Base-by-base conservation (phyloP, 805 yeast species). In the Teunomyces gatunensis region DNA sequence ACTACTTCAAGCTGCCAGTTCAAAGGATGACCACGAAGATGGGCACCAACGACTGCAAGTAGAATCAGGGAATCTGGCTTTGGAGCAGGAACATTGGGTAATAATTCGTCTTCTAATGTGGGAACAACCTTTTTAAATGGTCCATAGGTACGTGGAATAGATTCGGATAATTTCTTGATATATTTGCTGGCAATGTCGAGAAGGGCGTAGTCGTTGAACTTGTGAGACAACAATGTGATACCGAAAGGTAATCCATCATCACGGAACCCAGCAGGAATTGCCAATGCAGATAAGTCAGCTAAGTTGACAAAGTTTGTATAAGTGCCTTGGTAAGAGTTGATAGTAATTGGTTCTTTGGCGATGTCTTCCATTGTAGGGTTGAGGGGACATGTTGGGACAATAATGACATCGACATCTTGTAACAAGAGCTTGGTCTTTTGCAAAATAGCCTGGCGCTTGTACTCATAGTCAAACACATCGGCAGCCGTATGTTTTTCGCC, bases 21-120 rank as follows among this genome's bases (percentile, higher is more conserved):
- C 56, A 92, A 76, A 42, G 90, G 90, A 75, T 89, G 79, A 1
- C 96, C 97, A 47, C 82, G 74, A 55, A 94, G 75, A 63, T 92
- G 99, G 42, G 97, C 97, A 47, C 99, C 99, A 42, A 92, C 98
- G 32, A 94, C 99, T 1, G 97, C 97, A 48, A 92, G 70, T 51
- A 84, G 77, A 50, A 89, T 74, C 7, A 79, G 71, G 29, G 67
- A 53, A 1, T 73, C 64, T 23, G 69, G 56, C 39, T 67, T 61
- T 20, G 74, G 70, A 12, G 34, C 64, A n/a, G 87, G 87, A 28
- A 78, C 65, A 12, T 65, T 52, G 1, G 65, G 52, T 46, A 73
- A 62, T 40, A 82, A 65, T 48, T 74, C 81, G 55, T 82, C 85
- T 23, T 68, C 59, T 47, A 63, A 63, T 4, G 68, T 54, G 40